Evolutionary conservation across 169 alveolate genomes (phyloP).

Genomic region (Condylostoma magnum): DNA sequence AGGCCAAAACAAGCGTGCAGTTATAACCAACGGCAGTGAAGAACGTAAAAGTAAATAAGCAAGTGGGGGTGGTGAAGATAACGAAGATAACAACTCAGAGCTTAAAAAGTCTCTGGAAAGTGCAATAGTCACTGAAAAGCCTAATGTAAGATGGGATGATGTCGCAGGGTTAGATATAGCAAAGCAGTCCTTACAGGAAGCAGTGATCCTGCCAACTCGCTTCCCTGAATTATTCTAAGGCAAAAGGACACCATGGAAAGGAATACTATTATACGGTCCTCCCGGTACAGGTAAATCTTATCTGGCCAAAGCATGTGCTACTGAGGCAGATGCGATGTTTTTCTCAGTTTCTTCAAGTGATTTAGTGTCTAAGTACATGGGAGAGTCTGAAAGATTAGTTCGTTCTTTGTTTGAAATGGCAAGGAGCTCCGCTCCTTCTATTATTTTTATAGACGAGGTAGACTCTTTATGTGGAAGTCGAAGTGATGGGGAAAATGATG

Average conservation of each 20-base stretch:
- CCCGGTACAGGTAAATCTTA: constrained; percentile 99
- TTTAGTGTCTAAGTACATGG: constrained; percentile 97
- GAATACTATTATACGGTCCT: constrained; percentile 93
- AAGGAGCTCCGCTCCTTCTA: constrained; percentile 93
- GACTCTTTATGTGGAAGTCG: constrained; percentile 95
- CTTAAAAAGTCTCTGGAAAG: constrained; percentile 62
- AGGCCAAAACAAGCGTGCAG: background rate
- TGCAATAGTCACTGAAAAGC: constrained; percentile 83
- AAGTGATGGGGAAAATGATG: constrained; percentile 96
- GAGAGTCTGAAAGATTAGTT: constrained; percentile 97
- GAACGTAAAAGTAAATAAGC: background rate
- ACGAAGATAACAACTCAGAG: constrained; percentile 1
- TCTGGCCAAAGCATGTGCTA: constrained; percentile 99
- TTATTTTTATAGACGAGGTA: constrained; percentile 98
- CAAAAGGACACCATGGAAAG: constrained; percentile 88
- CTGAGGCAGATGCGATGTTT: constrained; percentile 96
- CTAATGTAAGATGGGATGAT: constrained; percentile 95
- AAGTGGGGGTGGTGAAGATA: background rate
- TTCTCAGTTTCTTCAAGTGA: constrained; percentile 96
- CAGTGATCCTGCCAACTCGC: constrained; percentile 93
- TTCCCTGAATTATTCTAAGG: constrained; percentile 95
- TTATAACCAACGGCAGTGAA: background rate
- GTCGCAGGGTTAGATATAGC: constrained; percentile 95
- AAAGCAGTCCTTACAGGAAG: constrained; percentile 91
- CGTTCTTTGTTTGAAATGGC: constrained; percentile 94